Evolutionary conservation across 2,329 filamentous ascomycete species (phyloP), one percentile per base, ranked within the genome.

Genomic region (Achaetomium macrosporum): DNA sequence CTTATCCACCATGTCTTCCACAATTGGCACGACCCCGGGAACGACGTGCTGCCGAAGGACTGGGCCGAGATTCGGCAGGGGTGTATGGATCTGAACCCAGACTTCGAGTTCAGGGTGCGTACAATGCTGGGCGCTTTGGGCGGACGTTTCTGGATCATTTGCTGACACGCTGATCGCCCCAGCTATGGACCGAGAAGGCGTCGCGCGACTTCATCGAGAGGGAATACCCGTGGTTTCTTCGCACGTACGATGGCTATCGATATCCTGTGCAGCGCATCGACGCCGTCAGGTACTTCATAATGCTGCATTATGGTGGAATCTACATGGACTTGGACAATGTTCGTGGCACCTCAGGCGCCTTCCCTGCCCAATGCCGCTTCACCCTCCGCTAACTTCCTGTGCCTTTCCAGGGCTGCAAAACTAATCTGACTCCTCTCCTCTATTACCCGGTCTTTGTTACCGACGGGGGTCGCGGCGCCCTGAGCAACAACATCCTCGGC

Each of bases 251-350:
- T 64, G 77, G 76, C 63, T 92, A 91, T 70, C 76, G 74, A 31
- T 88, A 85, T 67, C 82, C 84, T 12, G 90, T 92, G 58, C 85
- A 91, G 70, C 81, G 87, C 56, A 85, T 87, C 51, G 88, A 92
- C 64, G 76, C 86, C 5, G 87, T 92, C 62, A 80, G 88, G 47
- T 92, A 92, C 71, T 91, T 92, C 65, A 76, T 90, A 17, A 76
- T 93, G 31, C 77, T 83, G 49, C 81, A 88, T 68, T 91, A 82
- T 65, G 88, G 88, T 51, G 88, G 88, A 39, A 83, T 90, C 51
- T 92, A 92, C 68, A 83, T 92, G 60, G 88, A 93, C 64, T 71
- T 92, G 44, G 88, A 93, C 68, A 75, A 64, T 37, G 61, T 62
- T 10, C 5, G 61, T 57, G 1, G 2, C 20, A 2, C 20, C 9